Base-by-base conservation (phyloP, 176 grass and related monocot genomes). In the Canna indica region DNA sequence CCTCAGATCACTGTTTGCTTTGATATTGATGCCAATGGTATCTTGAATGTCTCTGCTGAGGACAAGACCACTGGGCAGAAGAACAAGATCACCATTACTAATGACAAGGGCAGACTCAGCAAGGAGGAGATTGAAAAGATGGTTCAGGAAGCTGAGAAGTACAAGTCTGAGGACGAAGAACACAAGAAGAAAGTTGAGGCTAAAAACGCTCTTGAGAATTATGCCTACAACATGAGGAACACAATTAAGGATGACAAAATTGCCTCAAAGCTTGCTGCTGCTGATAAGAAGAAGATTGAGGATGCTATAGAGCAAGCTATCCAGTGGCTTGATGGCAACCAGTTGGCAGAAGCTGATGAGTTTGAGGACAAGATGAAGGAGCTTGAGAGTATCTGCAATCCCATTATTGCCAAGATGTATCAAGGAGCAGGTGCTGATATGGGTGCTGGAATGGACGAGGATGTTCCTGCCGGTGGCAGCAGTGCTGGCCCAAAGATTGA, bases 211-310 rank as follows among this genome's bases (percentile, higher is more conserved):
- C n/a, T n/a, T n/a, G n/a, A n/a, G n/a, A n/a, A n/a, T n/a, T 67
- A 67, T 3, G 64, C 64, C 5, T 67, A 67, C 64, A 67, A 67
- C 35, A 67, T 67, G 64, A 67, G 64, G 20, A 67, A 67, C 36
- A 67, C 64, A 0, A 67, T 47, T 15, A 70, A 70, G 39, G 67
- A 33, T 10, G 67, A 70, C 15, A 48, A 70, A 42, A 70, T 70
- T 42, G 64, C 64, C 8, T 67, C 64, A 2, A 67, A 67, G 64
- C 64, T 67, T 25, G 14, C 36, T 10, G 22, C 64, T 24, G 34
- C 34, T 3, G 64, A 67, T 30, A 67, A 47, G 13, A 70, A 70
- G 68, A 70, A 48, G 44, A 32, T 70, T 0, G 68, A 70, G 45
- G 68, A 70, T 20, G 68, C 68, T 1, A 50, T 50, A 12, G 68